Evolutionary conservation across 2,329 filamentous ascomycete species (phyloP).

Genomic region (Helminthosporium solani): DNA sequence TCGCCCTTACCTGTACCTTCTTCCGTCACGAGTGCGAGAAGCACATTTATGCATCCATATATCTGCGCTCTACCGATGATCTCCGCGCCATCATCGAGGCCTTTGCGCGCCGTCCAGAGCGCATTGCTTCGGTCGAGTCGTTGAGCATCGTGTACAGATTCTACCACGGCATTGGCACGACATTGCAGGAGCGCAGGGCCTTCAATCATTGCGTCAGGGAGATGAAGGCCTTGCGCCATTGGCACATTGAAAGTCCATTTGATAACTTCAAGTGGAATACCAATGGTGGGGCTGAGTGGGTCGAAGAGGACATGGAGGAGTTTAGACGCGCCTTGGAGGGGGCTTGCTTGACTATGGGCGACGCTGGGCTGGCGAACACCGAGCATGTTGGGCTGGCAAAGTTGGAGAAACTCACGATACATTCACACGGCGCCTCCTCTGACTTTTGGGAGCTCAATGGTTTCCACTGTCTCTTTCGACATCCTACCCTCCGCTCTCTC

Average conservation of each 20-base stretch:
- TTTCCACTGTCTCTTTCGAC: slow-evolving; percentile 38
- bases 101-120: slow-evolving; percentile 24
- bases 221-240: slow-evolving; percentile 35
- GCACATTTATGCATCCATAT: slow-evolving; percentile 34
- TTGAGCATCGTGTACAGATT: slow-evolving; percentile 37
- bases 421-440: slow-evolving; percentile 33
- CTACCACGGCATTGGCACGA: slow-evolving; percentile 18
- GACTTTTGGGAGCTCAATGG: slow-evolving; percentile 37
- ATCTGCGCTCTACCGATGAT: slow-evolving; percentile 27
- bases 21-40: slow-evolving; percentile 36
- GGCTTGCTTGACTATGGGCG: slow-evolving; percentile 20
- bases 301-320: slow-evolving; percentile 34
- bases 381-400: slow-evolving; percentile 25
- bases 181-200: slow-evolving; percentile 18
- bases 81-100: slow-evolving; percentile 28
- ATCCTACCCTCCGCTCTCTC: slow-evolving; percentile 34
- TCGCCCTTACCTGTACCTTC: slow-evolving; percentile 31
- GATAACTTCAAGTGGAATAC: slow-evolving; percentile 37
- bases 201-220: slow-evolving; percentile 32
- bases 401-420: slow-evolving; percentile 29
- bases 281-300: slow-evolving; percentile 31
- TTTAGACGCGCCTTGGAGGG: slow-evolving; percentile 29
- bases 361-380: slow-evolving; percentile 6
- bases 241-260: slow-evolving; percentile 39
- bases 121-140: slow-evolving; percentile 31